Percentiles rank a stretch among this genome's conserved stretches.
Conservation (phyloP, 345 rosid species). For the thale cress (Arabidopsis thaliana) region TAIR10.1 NC_003071.7:12852501-12853000, state of each 20-base stretch:
- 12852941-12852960: conserved; percentile 81
- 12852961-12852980: conserved; percentile 85
- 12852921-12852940: conserved; percentile 89
- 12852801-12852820: conserved; percentile 81
- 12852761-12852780: conserved; percentile 85
- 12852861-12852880: conserved; percentile 84
- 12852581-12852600: conserved; percentile 24
- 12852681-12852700: conserved; percentile 93
- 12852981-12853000: conserved; percentile 75
- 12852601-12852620: neutral
- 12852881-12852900: conserved; percentile 71
- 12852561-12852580: conserved; percentile 31
- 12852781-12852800: conserved; percentile 79
- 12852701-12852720: conserved; percentile 72
- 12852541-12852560: conserved; percentile 20
- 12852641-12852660: conserved; percentile 81
- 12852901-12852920: conserved; percentile 90
- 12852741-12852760: conserved; percentile 86
- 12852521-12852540: conserved; percentile 27
- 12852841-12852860: conserved; percentile 77
- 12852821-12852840: conserved; percentile 89
- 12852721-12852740: conserved; percentile 72
- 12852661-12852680: conserved; percentile 83
- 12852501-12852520: conserved; percentile 25
- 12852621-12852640: conserved; percentile 42